A percentile compares a stretch with the other conserved stretches of the same genome.
Conservation (phyloP, 805 yeast genomes). For the Ogataea methanolica region DNA sequence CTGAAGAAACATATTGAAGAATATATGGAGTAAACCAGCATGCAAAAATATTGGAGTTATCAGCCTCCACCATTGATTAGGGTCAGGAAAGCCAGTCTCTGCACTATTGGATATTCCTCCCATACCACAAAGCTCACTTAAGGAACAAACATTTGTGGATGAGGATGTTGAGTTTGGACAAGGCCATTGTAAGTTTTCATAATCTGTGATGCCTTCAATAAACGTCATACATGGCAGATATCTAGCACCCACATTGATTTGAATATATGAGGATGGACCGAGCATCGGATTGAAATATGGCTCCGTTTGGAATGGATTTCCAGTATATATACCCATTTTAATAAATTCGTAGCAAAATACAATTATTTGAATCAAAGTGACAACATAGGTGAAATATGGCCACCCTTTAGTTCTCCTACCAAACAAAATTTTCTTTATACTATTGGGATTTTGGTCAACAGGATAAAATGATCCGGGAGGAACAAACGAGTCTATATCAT, state of each 20-base stretch:
- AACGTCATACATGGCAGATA: conserved; percentile 67
- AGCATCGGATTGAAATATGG: conserved; percentile 77
- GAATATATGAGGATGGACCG: conserved; percentile 65
- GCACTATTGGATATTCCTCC: conserved; percentile 37
- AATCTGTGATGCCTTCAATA: conserved; percentile 46
- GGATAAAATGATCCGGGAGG: not conserved
- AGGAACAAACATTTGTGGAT: conserved; percentile 51
- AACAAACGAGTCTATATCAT: not conserved
- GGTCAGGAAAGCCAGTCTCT: conserved; percentile 30
- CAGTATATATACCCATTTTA: conserved; percentile 54
- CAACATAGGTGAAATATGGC: conserved; percentile 30
- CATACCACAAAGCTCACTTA: conserved; percentile 59
- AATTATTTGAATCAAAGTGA: conserved; percentile 42
- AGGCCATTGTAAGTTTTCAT: conserved; percentile 45
- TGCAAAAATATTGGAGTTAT: conserved; percentile 69
- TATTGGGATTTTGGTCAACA: not conserved
- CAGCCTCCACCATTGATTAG: conserved; percentile 67
- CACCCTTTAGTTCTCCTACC: conserved; percentile 15
- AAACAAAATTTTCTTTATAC: conserved; percentile 4
- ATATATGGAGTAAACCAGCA: conserved; percentile 68
- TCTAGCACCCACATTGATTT: conserved; percentile 67
- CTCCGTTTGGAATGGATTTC: conserved; percentile 59
- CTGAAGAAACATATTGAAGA: conserved; percentile 59
- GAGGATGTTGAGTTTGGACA: conserved; percentile 62
- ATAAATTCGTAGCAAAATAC: conserved; percentile 62